Base-by-base conservation (phyloP, 2,329 filamentous ascomycete genomes). In the Fusarium graminum region DNA sequence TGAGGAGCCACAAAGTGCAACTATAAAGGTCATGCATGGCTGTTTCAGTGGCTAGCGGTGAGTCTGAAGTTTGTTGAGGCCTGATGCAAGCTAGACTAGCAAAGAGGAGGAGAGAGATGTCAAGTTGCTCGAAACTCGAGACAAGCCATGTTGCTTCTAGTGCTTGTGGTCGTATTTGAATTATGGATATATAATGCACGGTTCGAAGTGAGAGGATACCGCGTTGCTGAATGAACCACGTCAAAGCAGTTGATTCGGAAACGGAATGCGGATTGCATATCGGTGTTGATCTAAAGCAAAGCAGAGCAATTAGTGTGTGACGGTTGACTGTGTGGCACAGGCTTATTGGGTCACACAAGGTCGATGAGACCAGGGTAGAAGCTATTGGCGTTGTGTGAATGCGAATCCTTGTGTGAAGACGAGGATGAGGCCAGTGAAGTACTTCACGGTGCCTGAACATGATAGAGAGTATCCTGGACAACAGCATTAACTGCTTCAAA, bases 291-390 rank as follows among this genome's bases (percentile, higher is more conserved):
- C 59, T 63, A 63, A 47, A 63, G 44, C 36, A 57, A 41, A 56
- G 39, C 43, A 58, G 51, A 51, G 34, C 34, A 56, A 45, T 65
- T 67, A 70, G 63, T 63, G 65, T 63, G 59, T 62, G 56, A 63
- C 52, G 44, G 43, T 59, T 52, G 59, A 36, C 61, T 58, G 65
- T 72, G 71, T 73, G 71, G 71, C 71, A 71, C 57, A 51, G 71
- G 71, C 69, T 73, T 62, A 73, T 73, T 73, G 71, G 71, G 63
- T 70, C 59, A 62, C 59, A 53, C 51, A 54, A 56, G 62, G 41
- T 58, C 51, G 39, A 44, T 30, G 29, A 39, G 57, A 54, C 60
- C 53, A 53, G 67, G 69, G 68, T 59, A 29, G 36, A 51, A 56
- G 46, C n/a, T 44, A 46, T 38, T 67, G 59, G 47, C 54, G 51